Evolutionary conservation across 352 stramenopile genomes (phyloP).

Genomic region (Phytophthora palmivora): DNA sequence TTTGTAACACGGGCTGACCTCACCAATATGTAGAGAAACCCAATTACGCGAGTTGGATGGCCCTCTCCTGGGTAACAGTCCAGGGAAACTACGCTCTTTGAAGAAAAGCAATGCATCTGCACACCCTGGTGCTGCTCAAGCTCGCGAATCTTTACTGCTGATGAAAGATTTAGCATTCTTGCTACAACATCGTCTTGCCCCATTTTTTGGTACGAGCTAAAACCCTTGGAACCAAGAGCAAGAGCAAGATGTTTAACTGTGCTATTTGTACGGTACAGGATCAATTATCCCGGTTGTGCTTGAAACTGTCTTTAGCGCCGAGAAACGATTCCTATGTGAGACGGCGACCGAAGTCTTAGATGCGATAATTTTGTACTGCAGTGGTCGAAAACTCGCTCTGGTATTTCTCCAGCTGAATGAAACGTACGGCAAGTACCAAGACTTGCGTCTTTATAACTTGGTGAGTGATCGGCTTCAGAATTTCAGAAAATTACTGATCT

Average conservation of each 20-base stretch:
- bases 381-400: conserved; percentile 44
- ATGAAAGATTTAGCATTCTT: conserved; percentile 72
- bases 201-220: conserved; percentile 52
- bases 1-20: not conserved
- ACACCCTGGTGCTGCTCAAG: conserved; percentile 12
- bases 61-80: conserved; percentile 28
- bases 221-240: too few species aligned
- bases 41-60: conserved; percentile 36
- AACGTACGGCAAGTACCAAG: conserved; percentile 36
- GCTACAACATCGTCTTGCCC: conserved; percentile 49
- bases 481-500: not conserved
- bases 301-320: conserved; percentile 49
- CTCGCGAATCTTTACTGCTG: conserved; percentile 50
- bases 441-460: conserved; percentile 60
- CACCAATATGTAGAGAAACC: conserved; percentile 19
- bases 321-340: conserved; percentile 69
- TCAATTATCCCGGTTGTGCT: conserved; percentile 54
- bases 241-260: not conserved
- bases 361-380: conserved; percentile 61
- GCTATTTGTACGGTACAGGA: conserved; percentile 30
- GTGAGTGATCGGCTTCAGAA: conserved; percentile 23
- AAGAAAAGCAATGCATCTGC: conserved; percentile 8
- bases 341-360: conserved; percentile 67
- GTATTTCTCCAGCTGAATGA: conserved; percentile 45
- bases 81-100: conserved; percentile 8